Percentiles rank a stretch among this genome's conserved stretches.
Conservation (phyloP, 164 flowering plant species). For the Berberis vulgaris region DNA sequence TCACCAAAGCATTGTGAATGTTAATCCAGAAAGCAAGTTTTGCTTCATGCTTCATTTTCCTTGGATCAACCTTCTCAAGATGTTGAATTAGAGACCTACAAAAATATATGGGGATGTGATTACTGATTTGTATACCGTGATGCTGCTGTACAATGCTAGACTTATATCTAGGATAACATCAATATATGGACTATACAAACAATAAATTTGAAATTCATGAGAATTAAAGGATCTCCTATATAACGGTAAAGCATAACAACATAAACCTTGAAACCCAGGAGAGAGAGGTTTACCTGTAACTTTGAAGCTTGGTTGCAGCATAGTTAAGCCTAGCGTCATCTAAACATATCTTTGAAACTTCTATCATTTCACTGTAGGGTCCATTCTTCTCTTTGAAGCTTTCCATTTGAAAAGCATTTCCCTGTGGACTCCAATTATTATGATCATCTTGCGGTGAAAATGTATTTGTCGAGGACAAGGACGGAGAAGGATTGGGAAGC, state of each 20-base stretch:
- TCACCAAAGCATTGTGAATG: too few species aligned
- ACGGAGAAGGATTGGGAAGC: conserved; percentile 24
- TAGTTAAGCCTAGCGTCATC: conserved; percentile 41
- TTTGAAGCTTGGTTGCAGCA: conserved; percentile 50
- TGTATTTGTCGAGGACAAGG: conserved; percentile 46
- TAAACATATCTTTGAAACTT: conserved; percentile 29
- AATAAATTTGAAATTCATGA: neutral
- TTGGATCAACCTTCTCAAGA: conserved; percentile 51
- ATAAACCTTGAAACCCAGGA: neutral
- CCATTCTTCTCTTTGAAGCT: conserved; percentile 24
- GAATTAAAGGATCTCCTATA: too few species aligned
- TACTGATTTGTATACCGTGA: too few species aligned
- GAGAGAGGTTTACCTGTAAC: conserved; percentile 14
- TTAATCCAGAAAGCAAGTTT: conserved; percentile 28
- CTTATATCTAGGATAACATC: neutral
- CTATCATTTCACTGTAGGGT: conserved; percentile 27
- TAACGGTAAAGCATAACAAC: too few species aligned
- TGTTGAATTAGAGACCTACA: conserved; percentile 44
- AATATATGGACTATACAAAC: neutral
- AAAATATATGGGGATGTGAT: neutral
- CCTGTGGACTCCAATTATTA: conserved; percentile 46
- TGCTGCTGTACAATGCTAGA: neutral
- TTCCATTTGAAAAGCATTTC: conserved; percentile 11
- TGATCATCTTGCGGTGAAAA: conserved; percentile 32
- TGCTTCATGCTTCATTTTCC: conserved; percentile 52